Percentiles rank a stretch among this genome's conserved stretches.
Evolutionary conservation across 2,329 filamentous ascomycete genomes (phyloP).

Genomic region (Fusarium drepaniforme): DNA sequence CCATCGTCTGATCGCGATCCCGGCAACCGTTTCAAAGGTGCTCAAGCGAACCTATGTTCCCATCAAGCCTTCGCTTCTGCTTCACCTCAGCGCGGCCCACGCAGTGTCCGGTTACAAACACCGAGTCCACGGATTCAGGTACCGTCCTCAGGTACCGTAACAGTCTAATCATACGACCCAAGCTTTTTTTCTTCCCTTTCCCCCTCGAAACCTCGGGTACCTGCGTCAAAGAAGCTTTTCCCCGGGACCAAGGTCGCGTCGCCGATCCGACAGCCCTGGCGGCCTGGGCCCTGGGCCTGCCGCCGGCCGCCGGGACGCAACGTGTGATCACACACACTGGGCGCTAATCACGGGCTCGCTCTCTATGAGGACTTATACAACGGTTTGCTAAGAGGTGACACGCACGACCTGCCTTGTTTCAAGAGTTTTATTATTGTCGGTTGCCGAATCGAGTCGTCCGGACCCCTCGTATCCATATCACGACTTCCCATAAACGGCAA

Average conservation of each 20-base stretch:
- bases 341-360: slow-evolving; percentile 12
- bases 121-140: slow-evolving; percentile 1
- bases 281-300: background rate
- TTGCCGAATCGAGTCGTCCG: slow-evolving; percentile 9
- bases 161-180: slow-evolving; percentile 4
- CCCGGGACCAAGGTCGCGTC: slow-evolving; percentile 19
- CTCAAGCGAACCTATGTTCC: background rate
- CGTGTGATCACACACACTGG: background rate
- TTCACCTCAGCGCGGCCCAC: background rate
- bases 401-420: slow-evolving; percentile 17
- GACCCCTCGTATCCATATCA: slow-evolving; percentile 5
- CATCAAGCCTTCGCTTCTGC: background rate
- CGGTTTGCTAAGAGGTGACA: background rate
- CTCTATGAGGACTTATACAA: slow-evolving; percentile 13
- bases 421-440: slow-evolving; percentile 1
- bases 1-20: slow-evolving; percentile 7
- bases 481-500: slow-evolving; percentile 20
- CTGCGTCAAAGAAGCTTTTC: slow-evolving; percentile 26
- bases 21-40: slow-evolving; percentile 6
- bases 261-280: slow-evolving; percentile 11
- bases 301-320: slow-evolving; percentile 11
- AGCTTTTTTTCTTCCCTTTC: background rate
- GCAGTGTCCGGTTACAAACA: background rate
- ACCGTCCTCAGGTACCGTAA: background rate
- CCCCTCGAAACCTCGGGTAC: slow-evolving; percentile 23